phyloP scores from a whole-genome alignment of 352 stramenopile genomes.

The Pythium folliculosum region DNA sequence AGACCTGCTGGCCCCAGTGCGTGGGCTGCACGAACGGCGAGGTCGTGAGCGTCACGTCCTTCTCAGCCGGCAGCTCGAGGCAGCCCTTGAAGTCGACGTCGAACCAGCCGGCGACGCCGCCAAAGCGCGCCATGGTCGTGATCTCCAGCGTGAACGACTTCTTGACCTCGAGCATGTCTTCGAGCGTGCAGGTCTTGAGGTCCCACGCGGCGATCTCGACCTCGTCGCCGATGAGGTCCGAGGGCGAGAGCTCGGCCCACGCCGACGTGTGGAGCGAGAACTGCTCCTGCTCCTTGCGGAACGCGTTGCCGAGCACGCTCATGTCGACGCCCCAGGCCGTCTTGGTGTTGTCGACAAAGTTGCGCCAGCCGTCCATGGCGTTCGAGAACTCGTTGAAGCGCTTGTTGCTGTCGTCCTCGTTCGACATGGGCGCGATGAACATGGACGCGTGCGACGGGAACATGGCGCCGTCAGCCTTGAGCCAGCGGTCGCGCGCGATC shows the following conservation, averaged over 20 bases:
- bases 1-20: conserved; percentile 89
- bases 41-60: conserved; percentile 89
- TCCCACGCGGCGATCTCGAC: conserved; percentile 81
- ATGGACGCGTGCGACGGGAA: conserved; percentile 98
- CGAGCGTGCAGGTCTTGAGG: conserved; percentile 81
- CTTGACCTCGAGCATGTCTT: conserved; percentile 81
- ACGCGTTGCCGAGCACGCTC: conserved; percentile 86
- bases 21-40: conserved; percentile 89
- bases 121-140: conserved; percentile 87
- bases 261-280: conserved; percentile 87
- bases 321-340: conserved; percentile 97
- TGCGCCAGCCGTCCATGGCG: conserved; percentile 85
- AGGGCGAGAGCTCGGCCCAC: conserved; percentile 74
- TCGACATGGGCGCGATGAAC: conserved; percentile 96
- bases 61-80: conserved; percentile 67
- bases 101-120: conserved; percentile 99
- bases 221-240: conserved; percentile 84
- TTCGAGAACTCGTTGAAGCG: conserved; percentile 82
- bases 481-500: conserved; percentile 94
- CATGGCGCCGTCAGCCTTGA: conserved; percentile 97
- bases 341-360: conserved; percentile 92
- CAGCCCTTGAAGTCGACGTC: conserved; percentile 98
- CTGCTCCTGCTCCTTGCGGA: conserved; percentile 88
- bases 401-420: conserved; percentile 91
- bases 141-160: conserved; percentile 77